Base-by-base conservation (phyloP, 2,329 filamentous ascomycete species). In the Ilyonectria robusta region DNA sequence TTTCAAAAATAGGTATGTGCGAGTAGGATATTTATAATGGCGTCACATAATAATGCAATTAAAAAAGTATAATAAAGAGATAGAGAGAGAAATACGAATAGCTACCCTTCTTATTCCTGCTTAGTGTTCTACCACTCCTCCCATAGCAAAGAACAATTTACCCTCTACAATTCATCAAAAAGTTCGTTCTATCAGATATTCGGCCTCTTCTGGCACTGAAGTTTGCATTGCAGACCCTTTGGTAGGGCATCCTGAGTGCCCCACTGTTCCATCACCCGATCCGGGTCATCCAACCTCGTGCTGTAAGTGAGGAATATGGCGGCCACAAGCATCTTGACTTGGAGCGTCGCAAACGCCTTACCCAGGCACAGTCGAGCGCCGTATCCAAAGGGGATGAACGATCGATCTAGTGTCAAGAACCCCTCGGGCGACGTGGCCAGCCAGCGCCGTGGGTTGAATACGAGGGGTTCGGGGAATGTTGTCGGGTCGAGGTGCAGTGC, bases 191-290 rank as follows among this genome's bases (percentile, higher is more conserved):
- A 40, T 40, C 13, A 40, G 15, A 17, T 40, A 6, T 15, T 5
- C 4, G 4, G 11, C 6, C 37, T 40, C 13, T 40, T 40, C 37
- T 40, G 37, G 37, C 35, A 58, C 29, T 31, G 29, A 21, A 58
- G 55, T 26, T 58, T 44, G 42, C 55, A 58, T 47, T 58, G 35
- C 23, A 58, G 42, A 10, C 55, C 55, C 55, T 58, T 58, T 15
- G 55, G 55, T 13, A 58, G 55, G 21, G 55, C 55, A 35, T 58
- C 55, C n/a, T 58, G 55, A 11, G 55, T 58, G 19, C 55, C 55
- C 55, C 55, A 58, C 29, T 58, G 55, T 19, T 58, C 55, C 55
- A 58, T 58, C 26, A 37, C 26, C 42, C 42, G 31, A 48, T 44
- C 55, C 19, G 55, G 42, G n/a, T 47, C 55, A 48, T 58, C 40